A percentile compares a stretch with the other conserved stretches of the same genome.
Evolutionary conservation across 176 grass and related monocot species (phyloP).

Genomic region (Tillandsia fasciculata): DNA sequence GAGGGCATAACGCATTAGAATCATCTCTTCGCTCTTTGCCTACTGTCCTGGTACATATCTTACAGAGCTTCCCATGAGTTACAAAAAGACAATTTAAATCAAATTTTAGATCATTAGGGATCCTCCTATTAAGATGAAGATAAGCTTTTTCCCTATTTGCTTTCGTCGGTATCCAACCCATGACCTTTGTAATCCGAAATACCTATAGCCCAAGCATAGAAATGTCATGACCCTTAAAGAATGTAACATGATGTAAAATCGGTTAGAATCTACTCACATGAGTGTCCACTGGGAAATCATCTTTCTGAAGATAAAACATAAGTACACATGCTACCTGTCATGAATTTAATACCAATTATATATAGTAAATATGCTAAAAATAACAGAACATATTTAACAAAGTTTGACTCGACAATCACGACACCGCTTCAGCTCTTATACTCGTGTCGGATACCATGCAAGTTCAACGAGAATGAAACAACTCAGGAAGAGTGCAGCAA

Average conservation of each 20-base stretch:
- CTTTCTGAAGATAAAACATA: constrained; percentile 90
- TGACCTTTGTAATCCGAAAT: constrained; percentile 67
- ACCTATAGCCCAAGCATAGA: constrained; percentile 43
- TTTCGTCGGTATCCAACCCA: constrained; percentile 64
- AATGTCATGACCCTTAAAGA: neutral
- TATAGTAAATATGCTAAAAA: neutral
- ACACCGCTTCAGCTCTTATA: no score
- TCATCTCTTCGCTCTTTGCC: constrained; percentile 21
- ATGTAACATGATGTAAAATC: neutral
- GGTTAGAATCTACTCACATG: constrained; percentile 44
- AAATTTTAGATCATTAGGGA: constrained; percentile 77
- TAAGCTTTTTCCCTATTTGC: constrained; percentile 66
- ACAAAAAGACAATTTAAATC: constrained; percentile 92
- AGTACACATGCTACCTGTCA: constrained; percentile 73
- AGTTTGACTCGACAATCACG: neutral
- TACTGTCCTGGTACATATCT: constrained; percentile 44
- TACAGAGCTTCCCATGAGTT: constrained; percentile 86
- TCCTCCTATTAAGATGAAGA: constrained; percentile 67
- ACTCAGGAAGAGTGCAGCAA: no score
- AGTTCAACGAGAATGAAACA: no score
- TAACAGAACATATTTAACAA: neutral
- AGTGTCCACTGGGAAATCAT: constrained; percentile 90
- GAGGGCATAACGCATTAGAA: constrained; percentile 36
- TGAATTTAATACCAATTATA: neutral
- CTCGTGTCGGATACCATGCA: no score